These are phyloP conservation scores for Aspergillus cristatus DNA, from an alignment of 495 filamentous ascomycete species.

Conservation along the genomic window DNA sequence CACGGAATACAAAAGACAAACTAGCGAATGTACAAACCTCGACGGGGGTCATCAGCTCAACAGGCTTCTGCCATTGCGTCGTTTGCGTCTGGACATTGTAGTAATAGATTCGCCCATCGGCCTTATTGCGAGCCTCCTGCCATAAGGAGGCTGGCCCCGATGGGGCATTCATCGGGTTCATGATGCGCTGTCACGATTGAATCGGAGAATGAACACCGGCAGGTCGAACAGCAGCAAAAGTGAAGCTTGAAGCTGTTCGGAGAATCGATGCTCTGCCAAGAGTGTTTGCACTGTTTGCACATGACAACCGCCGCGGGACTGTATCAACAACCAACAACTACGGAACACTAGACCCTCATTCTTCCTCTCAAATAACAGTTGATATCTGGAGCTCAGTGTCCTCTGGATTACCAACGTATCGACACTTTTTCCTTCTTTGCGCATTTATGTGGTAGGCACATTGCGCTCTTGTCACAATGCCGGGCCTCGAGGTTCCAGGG, in stretches of 20 bases:
- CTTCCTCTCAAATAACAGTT: no score
- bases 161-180: constrained; percentile 56
- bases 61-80: constrained; percentile 91
- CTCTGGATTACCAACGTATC: not conserved
- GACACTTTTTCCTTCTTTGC: not conserved
- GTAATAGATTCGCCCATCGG: constrained; percentile 87
- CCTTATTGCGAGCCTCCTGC: constrained; percentile 75
- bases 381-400: not conserved
- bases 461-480: constrained; percentile 24
- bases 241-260: constrained; percentile 5
- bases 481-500: constrained; percentile 31
- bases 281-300: constrained; percentile 17
- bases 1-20: constrained; percentile 5
- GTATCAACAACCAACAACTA: no score
- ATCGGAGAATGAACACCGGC: constrained; percentile 11
- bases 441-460: constrained; percentile 4
- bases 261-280: constrained; percentile 6
- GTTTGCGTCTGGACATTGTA: constrained; percentile 80
- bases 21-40: constrained; percentile 51
- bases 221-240: constrained; percentile 8
- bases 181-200: constrained; percentile 19
- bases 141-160: constrained; percentile 51
- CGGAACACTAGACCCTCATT: no score
- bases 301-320: constrained; percentile 4
- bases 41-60: constrained; percentile 75